Evolutionary conservation across 768 basidiomycete genomes (phyloP).

Genomic region (Tulasnella sp.): DNA sequence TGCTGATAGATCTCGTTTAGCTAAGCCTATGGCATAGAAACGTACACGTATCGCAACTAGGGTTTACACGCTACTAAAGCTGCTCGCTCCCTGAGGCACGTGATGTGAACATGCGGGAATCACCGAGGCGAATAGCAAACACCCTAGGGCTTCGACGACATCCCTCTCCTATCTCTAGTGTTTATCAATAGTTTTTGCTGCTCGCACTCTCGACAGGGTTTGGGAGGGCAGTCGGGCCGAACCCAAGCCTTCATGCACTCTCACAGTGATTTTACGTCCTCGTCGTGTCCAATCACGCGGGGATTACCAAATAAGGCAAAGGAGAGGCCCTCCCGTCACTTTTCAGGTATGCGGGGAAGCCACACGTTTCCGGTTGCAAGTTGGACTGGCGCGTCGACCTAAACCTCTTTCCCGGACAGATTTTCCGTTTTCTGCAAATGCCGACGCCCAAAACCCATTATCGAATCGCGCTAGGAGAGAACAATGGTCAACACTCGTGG

Average conservation of each 20-base stretch:
- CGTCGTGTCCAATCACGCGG: not conserved
- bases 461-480: slow-evolving; percentile 18
- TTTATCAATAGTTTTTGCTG: too few relatives aligned
- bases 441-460: not conserved
- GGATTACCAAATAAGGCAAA: not conserved
- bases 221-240: not conserved
- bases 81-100: too few relatives aligned
- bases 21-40: too few relatives aligned
- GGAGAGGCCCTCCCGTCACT: not conserved
- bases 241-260: too few relatives aligned
- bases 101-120: too few relatives aligned
- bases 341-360: not conserved
- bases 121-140: too few relatives aligned
- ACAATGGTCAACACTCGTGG: not conserved
- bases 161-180: too few relatives aligned
- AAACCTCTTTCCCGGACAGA: not conserved
- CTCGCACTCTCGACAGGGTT: not conserved
- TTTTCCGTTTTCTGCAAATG: not conserved
- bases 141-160: too few relatives aligned
- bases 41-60: too few relatives aligned
- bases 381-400: not conserved
- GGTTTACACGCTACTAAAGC: too few relatives aligned
- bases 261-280: not conserved
- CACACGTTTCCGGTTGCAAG: not conserved
- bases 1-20: too few relatives aligned